Conservation (phyloP, 345 rosid species). For the Crucihimalaya himalaica region DNA sequence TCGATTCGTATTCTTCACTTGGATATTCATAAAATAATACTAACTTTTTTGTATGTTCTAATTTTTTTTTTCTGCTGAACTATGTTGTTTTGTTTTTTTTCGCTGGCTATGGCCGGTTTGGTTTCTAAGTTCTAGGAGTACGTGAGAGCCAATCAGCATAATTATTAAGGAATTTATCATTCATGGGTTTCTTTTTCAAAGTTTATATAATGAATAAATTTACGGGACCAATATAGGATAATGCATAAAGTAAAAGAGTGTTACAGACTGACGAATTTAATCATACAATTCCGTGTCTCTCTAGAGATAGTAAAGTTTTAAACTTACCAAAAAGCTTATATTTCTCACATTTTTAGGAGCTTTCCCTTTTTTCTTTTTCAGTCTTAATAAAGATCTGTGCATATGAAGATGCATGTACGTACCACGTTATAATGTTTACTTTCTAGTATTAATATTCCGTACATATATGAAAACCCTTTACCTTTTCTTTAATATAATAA, state of each 20-base stretch:
- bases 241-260: conserved; percentile 30
- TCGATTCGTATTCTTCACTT: conserved; percentile 27
- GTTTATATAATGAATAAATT: background rate
- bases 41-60: conserved; percentile 25
- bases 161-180: conserved; percentile 1
- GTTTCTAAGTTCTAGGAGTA: background rate
- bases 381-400: conserved; percentile 41
- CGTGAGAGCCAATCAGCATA: conserved; percentile 15
- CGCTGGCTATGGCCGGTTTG: background rate
- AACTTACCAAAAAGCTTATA: conserved; percentile 34
- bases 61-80: conserved; percentile 7
- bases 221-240: conserved; percentile 34
- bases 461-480: conserved; percentile 18
- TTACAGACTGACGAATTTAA: conserved; percentile 34
- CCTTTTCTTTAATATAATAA: background rate
- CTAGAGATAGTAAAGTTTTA: conserved; percentile 32
- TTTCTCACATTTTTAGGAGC: conserved; percentile 44
- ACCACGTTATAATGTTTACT: conserved; percentile 37
- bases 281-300: conserved; percentile 44
- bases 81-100: background rate
- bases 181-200: background rate
- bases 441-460: conserved; percentile 39
- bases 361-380: conserved; percentile 36
- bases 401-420: conserved; percentile 39
- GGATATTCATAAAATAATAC: conserved; percentile 18